Evolutionary conservation across 768 basidiomycete species (phyloP).

Genomic region (Asterophora parasitica): DNA sequence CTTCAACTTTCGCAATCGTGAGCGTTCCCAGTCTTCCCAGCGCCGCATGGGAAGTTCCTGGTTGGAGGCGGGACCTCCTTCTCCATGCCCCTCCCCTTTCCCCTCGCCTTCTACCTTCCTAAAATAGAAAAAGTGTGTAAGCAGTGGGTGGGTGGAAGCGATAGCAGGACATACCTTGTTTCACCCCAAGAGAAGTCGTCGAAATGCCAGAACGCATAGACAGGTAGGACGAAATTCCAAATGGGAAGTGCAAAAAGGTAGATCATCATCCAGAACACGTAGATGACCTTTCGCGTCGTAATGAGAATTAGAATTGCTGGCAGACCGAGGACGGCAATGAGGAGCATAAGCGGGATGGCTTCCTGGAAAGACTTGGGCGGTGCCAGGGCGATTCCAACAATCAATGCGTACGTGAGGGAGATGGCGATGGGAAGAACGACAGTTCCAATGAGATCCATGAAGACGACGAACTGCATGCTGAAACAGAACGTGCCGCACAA

Average conservation of each 20-base stretch:
- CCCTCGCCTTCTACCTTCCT: conserved; percentile 95
- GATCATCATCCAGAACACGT: conserved; percentile 97
- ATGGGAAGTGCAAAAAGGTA: conserved; percentile 90
- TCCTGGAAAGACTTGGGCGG: conserved; percentile 86
- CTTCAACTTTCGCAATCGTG: conserved; percentile 82
- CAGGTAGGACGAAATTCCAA: conserved; percentile 92
- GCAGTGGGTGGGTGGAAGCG: not conserved
- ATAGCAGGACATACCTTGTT: conserved; percentile 62
- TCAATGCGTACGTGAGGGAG: conserved; percentile 80
- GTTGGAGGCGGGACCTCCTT: conserved; percentile 46
- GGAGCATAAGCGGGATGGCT: conserved; percentile 89
- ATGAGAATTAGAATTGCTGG: conserved; percentile 90
- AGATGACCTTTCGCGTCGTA: conserved; percentile 91
- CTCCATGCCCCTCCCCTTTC: conserved; percentile 75
- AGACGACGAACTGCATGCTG: conserved; percentile 99
- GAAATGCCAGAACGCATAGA: conserved; percentile 99
- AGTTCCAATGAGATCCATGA: conserved; percentile 92
- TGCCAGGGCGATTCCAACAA: conserved; percentile 71
- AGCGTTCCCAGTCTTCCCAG: conserved; percentile 99
- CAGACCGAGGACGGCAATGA: conserved; percentile 87
- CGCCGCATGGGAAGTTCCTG: conserved; percentile 84
- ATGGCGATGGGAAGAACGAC: conserved; percentile 95
- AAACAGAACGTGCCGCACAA: conserved; percentile 99
- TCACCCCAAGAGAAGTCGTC: conserved; percentile 99
- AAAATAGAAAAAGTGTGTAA: conserved; percentile 16